Evolutionary conservation across 345 rosid species (phyloP).

Genomic region (Eucalyptus sp.): DNA sequence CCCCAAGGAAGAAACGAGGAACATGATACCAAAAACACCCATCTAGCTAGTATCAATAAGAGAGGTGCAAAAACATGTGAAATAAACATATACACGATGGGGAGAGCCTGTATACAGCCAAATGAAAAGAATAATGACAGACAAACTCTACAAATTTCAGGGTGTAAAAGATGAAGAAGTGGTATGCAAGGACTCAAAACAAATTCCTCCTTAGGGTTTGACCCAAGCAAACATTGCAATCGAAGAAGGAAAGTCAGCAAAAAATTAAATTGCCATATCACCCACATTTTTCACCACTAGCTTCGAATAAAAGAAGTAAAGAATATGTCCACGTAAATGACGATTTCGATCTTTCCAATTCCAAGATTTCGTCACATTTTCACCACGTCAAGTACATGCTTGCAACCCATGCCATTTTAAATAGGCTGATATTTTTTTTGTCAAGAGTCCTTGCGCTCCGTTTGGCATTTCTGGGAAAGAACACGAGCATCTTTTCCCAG

Average conservation of each 20-base stretch:
- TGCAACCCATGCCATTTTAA: neutral
- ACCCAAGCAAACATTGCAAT: neutral
- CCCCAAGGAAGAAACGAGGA: neutral
- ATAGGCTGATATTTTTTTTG: neutral
- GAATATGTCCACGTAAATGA: neutral
- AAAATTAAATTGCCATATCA: neutral
- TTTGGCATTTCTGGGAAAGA: constrained; percentile 34
- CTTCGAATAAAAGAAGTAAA: neutral
- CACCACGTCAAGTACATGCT: neutral
- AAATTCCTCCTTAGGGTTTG: neutral
- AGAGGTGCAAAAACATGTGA: neutral
- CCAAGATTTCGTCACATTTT: neutral
- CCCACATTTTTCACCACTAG: neutral
- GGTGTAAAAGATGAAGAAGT: neutral
- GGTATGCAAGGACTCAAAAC: neutral
- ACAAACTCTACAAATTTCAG: neutral
- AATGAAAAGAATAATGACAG: neutral
- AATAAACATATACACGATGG: neutral
- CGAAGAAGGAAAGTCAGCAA: neutral
- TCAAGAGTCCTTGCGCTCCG: neutral
- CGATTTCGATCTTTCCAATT: neutral
- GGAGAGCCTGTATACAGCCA: neutral
- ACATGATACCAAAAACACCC: neutral
- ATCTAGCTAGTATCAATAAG: neutral
- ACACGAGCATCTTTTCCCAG: constrained; percentile 20